Evolutionary conservation across 331 rosid genomes (phyloP).

Genomic region (Cydonia oblonga): DNA sequence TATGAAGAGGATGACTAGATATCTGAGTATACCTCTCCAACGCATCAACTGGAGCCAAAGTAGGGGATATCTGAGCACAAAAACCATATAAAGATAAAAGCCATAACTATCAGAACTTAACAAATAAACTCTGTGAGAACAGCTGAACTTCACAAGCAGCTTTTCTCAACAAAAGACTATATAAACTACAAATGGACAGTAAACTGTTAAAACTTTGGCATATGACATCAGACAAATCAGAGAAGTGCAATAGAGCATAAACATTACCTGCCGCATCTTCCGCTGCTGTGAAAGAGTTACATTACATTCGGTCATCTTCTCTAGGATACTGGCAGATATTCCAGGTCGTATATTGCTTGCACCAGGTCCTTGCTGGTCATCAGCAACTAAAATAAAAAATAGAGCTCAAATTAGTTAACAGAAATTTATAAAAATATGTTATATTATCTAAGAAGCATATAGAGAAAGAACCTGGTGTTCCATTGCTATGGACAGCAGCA

Average conservation of each 20-base stretch:
- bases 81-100: neutral
- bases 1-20: constrained; percentile 95
- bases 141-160: neutral
- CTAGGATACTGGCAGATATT: constrained; percentile 46
- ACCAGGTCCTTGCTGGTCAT: constrained; percentile 54
- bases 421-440: neutral
- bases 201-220: neutral
- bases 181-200: neutral
- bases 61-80: constrained; percentile 58
- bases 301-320: constrained; percentile 83
- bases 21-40: constrained; percentile 82
- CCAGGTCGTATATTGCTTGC: constrained; percentile 57
- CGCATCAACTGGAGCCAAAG: constrained; percentile 72
- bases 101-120: neutral
- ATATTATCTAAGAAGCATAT: neutral
- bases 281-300: constrained; percentile 82
- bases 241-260: neutral
- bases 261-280: constrained; percentile 70
- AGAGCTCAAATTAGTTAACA: neutral
- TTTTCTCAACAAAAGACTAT: neutral
- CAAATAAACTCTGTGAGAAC: neutral
- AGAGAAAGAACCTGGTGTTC: constrained; percentile 58
- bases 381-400: constrained; percentile 34
- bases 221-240: neutral
- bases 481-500: constrained; percentile 62